These are phyloP conservation scores for Somion occarium DNA, from an alignment of 1,284 basidiomycete species.

Conservation along the genomic window DNA sequence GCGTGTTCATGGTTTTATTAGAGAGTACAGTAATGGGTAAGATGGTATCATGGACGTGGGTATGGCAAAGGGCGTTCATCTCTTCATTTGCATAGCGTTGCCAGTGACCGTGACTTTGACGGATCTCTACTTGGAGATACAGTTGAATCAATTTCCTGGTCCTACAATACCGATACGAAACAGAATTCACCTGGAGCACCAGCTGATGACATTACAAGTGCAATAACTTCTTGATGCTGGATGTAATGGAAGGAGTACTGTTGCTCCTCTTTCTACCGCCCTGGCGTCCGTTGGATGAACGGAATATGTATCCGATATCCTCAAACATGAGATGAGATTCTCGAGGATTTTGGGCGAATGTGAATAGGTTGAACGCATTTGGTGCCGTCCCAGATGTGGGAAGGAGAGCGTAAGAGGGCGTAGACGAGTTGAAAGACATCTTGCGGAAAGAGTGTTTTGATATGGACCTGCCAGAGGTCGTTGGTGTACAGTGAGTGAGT, in stretches of 20 bases:
- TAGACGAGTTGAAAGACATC: conserved; percentile 17
- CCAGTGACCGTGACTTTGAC: no score
- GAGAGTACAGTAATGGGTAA: background rate
- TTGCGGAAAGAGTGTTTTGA: background rate
- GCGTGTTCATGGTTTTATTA: no score
- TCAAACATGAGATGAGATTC: conserved; percentile 23
- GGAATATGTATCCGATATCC: conserved; percentile 19
- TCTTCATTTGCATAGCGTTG: background rate
- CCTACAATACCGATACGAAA: no score
- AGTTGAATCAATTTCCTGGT: no score
- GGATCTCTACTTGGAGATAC: background rate
- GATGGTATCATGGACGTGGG: background rate
- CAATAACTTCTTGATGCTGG: conserved; percentile 21
- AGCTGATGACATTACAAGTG: no score
- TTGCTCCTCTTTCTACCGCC: conserved; percentile 10
- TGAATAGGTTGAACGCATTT: conserved; percentile 23
- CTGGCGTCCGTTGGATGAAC: conserved; percentile 11
- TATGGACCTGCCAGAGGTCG: conserved; percentile 1
- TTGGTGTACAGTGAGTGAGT: background rate
- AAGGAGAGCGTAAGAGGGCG: conserved; percentile 15
- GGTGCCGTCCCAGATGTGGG: conserved; percentile 15
- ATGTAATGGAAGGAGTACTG: conserved; percentile 15
- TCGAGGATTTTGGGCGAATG: conserved; percentile 21
- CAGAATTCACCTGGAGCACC: no score
- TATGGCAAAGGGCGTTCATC: no score